Evolutionary conservation across 148 eudicot species (phyloP).

Genomic region (Pharnaceum exiguum): DNA sequence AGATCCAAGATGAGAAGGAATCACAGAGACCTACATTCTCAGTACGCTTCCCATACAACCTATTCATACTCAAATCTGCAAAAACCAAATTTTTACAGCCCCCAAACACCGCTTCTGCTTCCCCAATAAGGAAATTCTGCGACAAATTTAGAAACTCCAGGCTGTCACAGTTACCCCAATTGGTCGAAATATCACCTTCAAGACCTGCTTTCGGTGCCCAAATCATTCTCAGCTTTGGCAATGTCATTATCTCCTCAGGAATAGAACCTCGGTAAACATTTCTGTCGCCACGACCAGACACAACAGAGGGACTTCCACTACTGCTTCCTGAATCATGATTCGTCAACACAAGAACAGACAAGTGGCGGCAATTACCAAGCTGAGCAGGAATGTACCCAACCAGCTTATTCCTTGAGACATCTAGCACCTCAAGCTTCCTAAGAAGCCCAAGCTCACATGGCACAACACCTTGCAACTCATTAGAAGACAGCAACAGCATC

Average conservation of each 20-base stretch:
- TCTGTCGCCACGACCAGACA: conserved; percentile 12
- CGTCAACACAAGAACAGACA: conserved; percentile 53
- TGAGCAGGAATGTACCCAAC: conserved; percentile 41
- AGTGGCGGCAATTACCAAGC: conserved; percentile 39
- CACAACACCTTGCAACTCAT: conserved; percentile 37
- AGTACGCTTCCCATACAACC: conserved; percentile 23
- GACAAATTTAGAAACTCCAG: conserved; percentile 43
- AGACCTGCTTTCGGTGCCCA: conserved; percentile 59
- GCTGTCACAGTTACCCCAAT: conserved; percentile 29
- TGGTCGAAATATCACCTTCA: conserved; percentile 30
- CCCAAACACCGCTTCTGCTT: conserved; percentile 20
- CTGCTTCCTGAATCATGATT: conserved; percentile 14
- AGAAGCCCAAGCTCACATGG: conserved; percentile 51
- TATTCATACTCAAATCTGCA: conserved; percentile 41
- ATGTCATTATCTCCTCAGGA: conserved; percentile 34
- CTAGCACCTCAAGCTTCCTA: conserved; percentile 46
- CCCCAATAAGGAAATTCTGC: conserved; percentile 25
- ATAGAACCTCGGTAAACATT: conserved; percentile 47
- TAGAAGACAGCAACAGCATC: conserved; percentile 45
- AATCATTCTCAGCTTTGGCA: conserved; percentile 40
- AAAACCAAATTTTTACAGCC: conserved; percentile 34
- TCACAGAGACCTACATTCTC: conserved; percentile 18
- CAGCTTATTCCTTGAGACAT: conserved; percentile 53
- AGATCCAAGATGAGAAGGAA: conserved; percentile 12
- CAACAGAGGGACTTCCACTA: neutral